These are phyloP conservation scores for Mycena indigotica DNA, from an alignment of 768 basidiomycete species.

Conservation along the genomic window DNA sequence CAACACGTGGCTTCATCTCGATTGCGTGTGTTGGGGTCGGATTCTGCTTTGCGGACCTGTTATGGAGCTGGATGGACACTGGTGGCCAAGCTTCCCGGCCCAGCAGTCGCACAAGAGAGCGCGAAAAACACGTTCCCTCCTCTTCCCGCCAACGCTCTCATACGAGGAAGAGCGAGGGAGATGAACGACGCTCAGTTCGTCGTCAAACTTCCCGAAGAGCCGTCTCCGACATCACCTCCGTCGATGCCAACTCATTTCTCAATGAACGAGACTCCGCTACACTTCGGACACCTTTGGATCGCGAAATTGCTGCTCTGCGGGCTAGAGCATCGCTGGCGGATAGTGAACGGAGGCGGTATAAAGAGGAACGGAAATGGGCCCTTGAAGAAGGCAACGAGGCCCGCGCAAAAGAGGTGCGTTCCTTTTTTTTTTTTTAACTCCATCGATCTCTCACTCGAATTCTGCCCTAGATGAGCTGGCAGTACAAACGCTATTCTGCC, in stretches of 20 bases:
- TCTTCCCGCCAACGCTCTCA: constrained; percentile 19
- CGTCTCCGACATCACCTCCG: constrained; percentile 63
- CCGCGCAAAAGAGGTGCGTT: constrained; percentile 46
- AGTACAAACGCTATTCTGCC: constrained; percentile 77
- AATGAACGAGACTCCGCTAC: constrained; percentile 56
- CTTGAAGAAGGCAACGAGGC: constrained; percentile 74
- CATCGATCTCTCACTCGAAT: too few relatives aligned
- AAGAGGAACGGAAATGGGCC: constrained; percentile 89
- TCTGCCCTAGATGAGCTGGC: constrained; percentile 72
- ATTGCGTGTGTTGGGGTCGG: constrained; percentile 71
- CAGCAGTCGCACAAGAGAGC: constrained; percentile 36
- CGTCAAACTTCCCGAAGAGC: constrained; percentile 29
- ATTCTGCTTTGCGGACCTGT: constrained; percentile 68
- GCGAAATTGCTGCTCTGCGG: constrained; percentile 74
- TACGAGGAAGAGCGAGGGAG: constrained; percentile 20
- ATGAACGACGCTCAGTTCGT: constrained; percentile 18
- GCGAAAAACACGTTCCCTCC: constrained; percentile 27
- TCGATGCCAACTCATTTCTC: constrained; percentile 69
- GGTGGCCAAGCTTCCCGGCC: constrained; percentile 33
- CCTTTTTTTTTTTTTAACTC: not conserved
- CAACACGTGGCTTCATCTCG: constrained; percentile 56
- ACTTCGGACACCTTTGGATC: constrained; percentile 62
- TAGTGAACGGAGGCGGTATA: constrained; percentile 78
- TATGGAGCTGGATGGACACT: constrained; percentile 65
- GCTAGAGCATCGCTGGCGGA: constrained; percentile 81